These are phyloP conservation scores for Arctium minus DNA, from an alignment of 129 eudicot genomes.

Conservation along the genomic window DNA sequence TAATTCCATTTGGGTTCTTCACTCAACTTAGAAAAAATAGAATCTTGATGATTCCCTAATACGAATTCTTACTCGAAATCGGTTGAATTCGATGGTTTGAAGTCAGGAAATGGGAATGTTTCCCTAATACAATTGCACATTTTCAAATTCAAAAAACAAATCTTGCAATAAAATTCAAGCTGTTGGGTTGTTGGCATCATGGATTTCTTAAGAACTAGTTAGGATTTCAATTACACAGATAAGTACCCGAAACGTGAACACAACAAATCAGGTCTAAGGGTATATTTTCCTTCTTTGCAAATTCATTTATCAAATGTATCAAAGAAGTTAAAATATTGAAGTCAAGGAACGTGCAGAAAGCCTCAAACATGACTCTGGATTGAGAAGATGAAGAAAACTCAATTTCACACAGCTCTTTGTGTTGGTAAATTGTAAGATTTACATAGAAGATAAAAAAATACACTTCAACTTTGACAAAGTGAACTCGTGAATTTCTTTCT, in stretches of 20 bases:
- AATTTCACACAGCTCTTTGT: neutral
- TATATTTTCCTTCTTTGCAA: conserved; percentile 66
- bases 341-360: neutral
- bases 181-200: too few relatives aligned
- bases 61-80: neutral
- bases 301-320: conserved; percentile 61
- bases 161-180: too few relatives aligned
- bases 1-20: neutral
- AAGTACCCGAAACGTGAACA: too few relatives aligned
- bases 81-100: neutral
- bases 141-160: too few relatives aligned
- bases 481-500: too few relatives aligned
- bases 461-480: too few relatives aligned
- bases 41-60: neutral
- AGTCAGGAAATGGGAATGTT: conserved; percentile 1
- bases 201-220: too few relatives aligned
- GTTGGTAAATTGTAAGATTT: too few relatives aligned
- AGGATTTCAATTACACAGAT: too few relatives aligned
- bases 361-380: neutral
- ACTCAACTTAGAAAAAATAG: neutral
- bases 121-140: too few relatives aligned
- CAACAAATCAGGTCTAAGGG: too few relatives aligned
- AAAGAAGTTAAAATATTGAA: neutral
- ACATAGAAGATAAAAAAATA: neutral
- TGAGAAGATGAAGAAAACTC: neutral